Percentiles rank a stretch among this genome's conserved stretches.
These are phyloP conservation scores for Prunella vulgaris DNA, from an alignment of 257 asterid genomes.

Conservation along the genomic window DNA sequence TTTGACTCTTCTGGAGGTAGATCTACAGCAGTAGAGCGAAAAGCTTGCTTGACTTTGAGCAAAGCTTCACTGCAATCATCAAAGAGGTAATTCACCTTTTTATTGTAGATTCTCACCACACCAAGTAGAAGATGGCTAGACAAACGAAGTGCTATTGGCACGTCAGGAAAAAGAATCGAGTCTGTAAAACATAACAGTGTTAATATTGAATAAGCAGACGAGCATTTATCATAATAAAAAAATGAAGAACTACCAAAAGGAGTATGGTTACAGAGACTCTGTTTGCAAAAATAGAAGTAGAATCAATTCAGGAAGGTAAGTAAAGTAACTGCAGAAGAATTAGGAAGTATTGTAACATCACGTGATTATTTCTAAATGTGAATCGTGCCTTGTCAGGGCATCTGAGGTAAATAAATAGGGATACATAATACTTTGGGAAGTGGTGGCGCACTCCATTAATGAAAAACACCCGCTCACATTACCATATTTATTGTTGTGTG, in stretches of 20 bases:
- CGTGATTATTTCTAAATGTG: neutral
- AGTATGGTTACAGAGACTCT: neutral
- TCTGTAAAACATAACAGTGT: conserved; percentile 41
- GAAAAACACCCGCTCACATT: neutral
- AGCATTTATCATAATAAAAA: neutral
- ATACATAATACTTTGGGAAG: neutral
- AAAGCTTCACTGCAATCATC: conserved; percentile 96
- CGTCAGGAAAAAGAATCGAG: conserved; percentile 81
- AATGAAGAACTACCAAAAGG: neutral
- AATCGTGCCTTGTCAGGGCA: neutral
- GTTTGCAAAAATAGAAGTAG: neutral
- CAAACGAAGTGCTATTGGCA: conserved; percentile 91
- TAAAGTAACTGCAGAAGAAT: conserved; percentile 5
- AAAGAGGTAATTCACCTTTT: conserved; percentile 92
- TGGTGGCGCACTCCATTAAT: neutral
- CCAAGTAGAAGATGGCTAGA: conserved; percentile 98
- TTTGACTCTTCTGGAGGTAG: conserved; percentile 95
- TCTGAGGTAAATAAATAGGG: neutral
- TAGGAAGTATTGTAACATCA: neutral
- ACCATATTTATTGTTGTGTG: neutral
- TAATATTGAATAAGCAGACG: conserved; percentile 6
- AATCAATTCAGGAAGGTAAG: neutral
- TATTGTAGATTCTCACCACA: conserved; percentile 90
- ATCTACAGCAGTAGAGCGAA: conserved; percentile 94
- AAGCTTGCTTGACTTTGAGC: conserved; percentile 92